Percentiles rank a stretch among this genome's conserved stretches.
These are phyloP conservation scores for Claviceps arundinis DNA, from an alignment of 2,329 filamentous ascomycete species.

Conservation along the genomic window DNA sequence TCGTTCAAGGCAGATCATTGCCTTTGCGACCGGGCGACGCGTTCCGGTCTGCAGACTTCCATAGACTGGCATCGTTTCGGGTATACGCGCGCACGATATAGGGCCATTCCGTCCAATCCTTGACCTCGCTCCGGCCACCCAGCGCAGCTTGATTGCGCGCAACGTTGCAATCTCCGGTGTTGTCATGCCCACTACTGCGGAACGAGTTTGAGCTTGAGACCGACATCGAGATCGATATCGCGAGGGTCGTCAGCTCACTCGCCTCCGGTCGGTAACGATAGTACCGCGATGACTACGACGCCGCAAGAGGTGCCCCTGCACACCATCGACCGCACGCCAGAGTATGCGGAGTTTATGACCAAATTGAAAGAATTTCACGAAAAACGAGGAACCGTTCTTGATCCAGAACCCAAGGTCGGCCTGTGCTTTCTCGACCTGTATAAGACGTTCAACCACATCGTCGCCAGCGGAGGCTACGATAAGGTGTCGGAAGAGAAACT, in stretches of 20 bases:
- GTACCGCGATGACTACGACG: conserved; percentile 11
- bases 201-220: neutral
- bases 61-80: neutral
- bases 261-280: neutral
- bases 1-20: conserved; percentile 7
- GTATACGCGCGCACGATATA: neutral
- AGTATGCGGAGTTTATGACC: conserved; percentile 69
- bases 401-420: conserved; percentile 70
- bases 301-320: conserved; percentile 25
- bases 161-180: neutral
- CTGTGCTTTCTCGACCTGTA: conserved; percentile 62
- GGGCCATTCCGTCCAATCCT: neutral
- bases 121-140: neutral
- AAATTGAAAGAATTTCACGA: conserved; percentile 62
- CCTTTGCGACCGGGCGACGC: conserved; percentile 12
- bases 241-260: neutral
- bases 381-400: conserved; percentile 65
- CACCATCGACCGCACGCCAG: conserved; percentile 46
- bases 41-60: neutral
- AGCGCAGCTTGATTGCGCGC: neutral
- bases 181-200: neutral
- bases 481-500: conserved; percentile 72
- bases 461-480: conserved; percentile 73
- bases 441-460: conserved; percentile 66
- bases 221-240: neutral